Evolutionary conservation across 139 green algal genomes (phyloP), one percentile per base, ranked within the genome.

Genomic region (Volvox reticuliferus): DNA sequence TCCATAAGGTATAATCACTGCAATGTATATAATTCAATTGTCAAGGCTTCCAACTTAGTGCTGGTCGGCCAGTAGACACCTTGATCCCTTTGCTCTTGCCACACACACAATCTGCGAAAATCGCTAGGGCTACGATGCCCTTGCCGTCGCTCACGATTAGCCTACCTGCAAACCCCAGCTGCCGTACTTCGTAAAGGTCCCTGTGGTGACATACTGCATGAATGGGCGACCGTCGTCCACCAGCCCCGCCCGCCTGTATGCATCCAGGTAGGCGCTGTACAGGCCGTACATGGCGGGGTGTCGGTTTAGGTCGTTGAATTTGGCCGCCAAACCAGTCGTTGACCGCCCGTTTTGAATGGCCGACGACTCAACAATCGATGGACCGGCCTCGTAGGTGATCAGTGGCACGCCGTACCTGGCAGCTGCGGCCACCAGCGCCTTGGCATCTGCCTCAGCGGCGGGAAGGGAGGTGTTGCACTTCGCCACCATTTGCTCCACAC

Each of bases 311-410:
- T 81, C 79, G 12, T 71, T 82, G 88, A 88, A 81, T 63, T 76
- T 91, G 35, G 35, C 1, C 1, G 86, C 86, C 71, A 90, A 69
- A 33, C 80, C 91, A 6, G 86, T 5, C 0, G 91, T 89, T 1
- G 28, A 20, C 0, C 28, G 9, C 24, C 88, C 82, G 0, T 19
- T 32, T 22, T 36, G 50, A 13, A 93, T 92, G 63, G 85, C 87
- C 35, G 81, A 86, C 0, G 62, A 62, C 81, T 93, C 91, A 36
- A 92, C 65, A 22, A 93, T 84, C 3, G 62, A 85, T 0, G 87
- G 91, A 0, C 92, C 92, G 13, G 78, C 88, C 55, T 94, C 92
- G 61, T 94, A 94, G 12, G 84, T 88, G 2, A 87, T 87, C 28
- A 94, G 77, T 18, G 88, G 92, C 33, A 93, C 26, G 50, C 76